Conservation (phyloP, 495 filamentous ascomycete genomes). For the Aspergillus bridgeri region DNA sequence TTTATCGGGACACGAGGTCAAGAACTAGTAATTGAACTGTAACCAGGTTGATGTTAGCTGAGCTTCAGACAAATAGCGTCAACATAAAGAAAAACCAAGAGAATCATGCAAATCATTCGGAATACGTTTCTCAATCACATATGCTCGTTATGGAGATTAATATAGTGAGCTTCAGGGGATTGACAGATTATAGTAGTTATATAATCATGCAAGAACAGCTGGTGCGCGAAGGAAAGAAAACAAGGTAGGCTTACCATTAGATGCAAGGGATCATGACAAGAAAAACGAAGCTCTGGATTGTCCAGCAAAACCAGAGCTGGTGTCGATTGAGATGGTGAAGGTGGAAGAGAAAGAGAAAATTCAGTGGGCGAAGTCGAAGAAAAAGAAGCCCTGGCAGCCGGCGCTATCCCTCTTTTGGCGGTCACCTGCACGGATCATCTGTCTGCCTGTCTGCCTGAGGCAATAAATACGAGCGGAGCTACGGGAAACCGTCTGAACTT, state of each 20-base stretch:
- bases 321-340: conserved; percentile 14
- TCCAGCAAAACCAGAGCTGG: conserved; percentile 35
- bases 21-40: conserved; percentile 10
- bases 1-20: conserved; percentile 1
- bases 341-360: conserved; percentile 16
- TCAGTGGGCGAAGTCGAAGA: conserved; percentile 22
- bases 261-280: conserved; percentile 13
- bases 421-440: not conserved
- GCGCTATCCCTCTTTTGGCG: conserved; percentile 27
- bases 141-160: conserved; percentile 43
- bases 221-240: conserved; percentile 2
- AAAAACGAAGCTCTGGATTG: conserved; percentile 21
- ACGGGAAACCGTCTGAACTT: not conserved
- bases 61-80: not conserved
- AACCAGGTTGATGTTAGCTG: not conserved
- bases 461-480: not conserved
- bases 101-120: conserved; percentile 34
- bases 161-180: conserved; percentile 69
- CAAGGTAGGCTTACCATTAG: conserved; percentile 35
- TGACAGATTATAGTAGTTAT: conserved; percentile 77
- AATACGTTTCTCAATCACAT: conserved; percentile 52
- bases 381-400: conserved; percentile 11
- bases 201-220: conserved; percentile 61
- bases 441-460: not conserved
- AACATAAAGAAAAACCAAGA: conserved; percentile 12